Conservation (phyloP, 768 basidiomycete species). For the Calocybe indica region DNA sequence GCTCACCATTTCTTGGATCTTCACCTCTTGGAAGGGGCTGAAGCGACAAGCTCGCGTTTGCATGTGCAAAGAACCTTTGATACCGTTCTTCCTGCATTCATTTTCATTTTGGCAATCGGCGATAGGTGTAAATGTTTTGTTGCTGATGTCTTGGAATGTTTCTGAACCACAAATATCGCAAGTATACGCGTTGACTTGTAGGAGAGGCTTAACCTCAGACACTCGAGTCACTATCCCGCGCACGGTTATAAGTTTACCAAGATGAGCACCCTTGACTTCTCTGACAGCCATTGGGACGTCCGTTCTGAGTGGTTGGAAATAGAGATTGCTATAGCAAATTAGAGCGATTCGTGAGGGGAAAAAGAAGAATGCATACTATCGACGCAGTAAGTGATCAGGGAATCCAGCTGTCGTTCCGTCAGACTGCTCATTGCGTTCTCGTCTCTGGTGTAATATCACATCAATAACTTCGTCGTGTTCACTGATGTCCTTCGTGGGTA, state of each 20-base stretch:
- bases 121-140: conserved; percentile 87
- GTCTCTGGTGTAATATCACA: conserved; percentile 90
- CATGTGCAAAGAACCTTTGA: conserved; percentile 93
- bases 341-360: neutral
- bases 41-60: conserved; percentile 97
- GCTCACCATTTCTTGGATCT: conserved; percentile 96
- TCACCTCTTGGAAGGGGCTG: conserved; percentile 96
- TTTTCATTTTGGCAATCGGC: conserved; percentile 81
- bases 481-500: conserved; percentile 83
- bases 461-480: conserved; percentile 94
- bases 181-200: conserved; percentile 96
- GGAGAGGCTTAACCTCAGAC: conserved; percentile 96
- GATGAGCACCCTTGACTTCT: conserved; percentile 76
- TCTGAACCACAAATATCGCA: conserved; percentile 98
- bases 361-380: conserved; percentile 70
- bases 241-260: conserved; percentile 93
- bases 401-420: conserved; percentile 75
- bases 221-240: conserved; percentile 98
- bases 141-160: conserved; percentile 95
- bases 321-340: conserved; percentile 66
- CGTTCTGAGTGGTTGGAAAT: conserved; percentile 82
- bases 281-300: conserved; percentile 83
- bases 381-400: conserved; percentile 83
- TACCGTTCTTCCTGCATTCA: conserved; percentile 81
- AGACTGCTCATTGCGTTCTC: conserved; percentile 79